Conservation (phyloP, 345 rosid species). For the Euclidium syriacum region DNA sequence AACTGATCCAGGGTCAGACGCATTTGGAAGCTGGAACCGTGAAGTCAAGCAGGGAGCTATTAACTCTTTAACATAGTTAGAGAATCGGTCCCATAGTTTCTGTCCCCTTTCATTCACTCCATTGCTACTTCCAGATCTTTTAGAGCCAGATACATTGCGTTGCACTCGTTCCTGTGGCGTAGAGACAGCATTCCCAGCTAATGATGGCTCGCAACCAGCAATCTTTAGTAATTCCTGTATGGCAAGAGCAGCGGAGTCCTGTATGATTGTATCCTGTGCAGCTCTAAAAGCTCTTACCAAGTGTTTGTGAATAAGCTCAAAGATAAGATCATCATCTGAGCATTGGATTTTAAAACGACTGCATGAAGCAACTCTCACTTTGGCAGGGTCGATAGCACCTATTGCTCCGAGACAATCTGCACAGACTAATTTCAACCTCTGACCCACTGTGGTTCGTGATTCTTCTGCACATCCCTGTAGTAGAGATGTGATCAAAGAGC, state of each 20-base stretch:
- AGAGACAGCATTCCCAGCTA: constrained; percentile 62
- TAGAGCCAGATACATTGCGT: constrained; percentile 28
- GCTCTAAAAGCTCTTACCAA: constrained; percentile 97
- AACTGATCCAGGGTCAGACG: constrained; percentile 56
- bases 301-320: constrained; percentile 89
- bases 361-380: constrained; percentile 64
- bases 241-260: constrained; percentile 97
- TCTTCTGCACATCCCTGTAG: constrained; percentile 97
- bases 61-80: constrained; percentile 89
- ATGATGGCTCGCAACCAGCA: constrained; percentile 95
- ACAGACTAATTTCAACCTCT: constrained; percentile 81
- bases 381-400: constrained; percentile 99
- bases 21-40: constrained; percentile 89
- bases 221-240: constrained; percentile 93
- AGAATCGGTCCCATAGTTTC: constrained; percentile 87
- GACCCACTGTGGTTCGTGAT: constrained; percentile 88
- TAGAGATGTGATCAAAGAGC: constrained; percentile 75
- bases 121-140: constrained; percentile 30
- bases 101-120: constrained; percentile 70
- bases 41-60: constrained; percentile 97
- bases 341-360: constrained; percentile 92
- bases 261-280: constrained; percentile 85
- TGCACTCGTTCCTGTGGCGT: constrained; percentile 33
- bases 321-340: constrained; percentile 97
- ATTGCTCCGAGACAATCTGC: constrained; percentile 94